Base-by-base conservation (phyloP, 257 asterid genomes). In the Primulina tabacum region DNA sequence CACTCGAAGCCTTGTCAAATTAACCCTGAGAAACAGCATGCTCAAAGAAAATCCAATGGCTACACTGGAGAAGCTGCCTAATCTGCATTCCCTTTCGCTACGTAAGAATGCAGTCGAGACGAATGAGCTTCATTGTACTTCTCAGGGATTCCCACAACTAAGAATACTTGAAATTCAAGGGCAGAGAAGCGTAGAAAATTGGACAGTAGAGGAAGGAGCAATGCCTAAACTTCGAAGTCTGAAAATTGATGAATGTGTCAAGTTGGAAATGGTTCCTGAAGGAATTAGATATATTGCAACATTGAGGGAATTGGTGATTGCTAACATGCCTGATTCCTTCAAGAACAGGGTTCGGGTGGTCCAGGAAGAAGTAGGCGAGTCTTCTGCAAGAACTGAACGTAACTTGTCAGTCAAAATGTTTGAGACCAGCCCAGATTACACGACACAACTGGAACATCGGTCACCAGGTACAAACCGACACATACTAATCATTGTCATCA, bases 41-140 rank as follows among this genome's bases (percentile, higher is more conserved):
- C 82, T 85, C 35, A 65, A 73, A 69, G 85, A 83, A 73, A 86
- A 85, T 68, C 88, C 90, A 35, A 79, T 85, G 83, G 29, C 70
- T 4, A 79, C 74, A 65, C 80, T 83, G 6, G 86, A 83, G 78
- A 79, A 79, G 65, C 79, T 83, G 58, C 85, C 79, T 24, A 64
- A 33, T 55, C 67, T 85, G 32, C 43, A 60, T 7, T 71, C 77
- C 11, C 50, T 83, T 67, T 64, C 69, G 26, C 71, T 85, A 40
- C 86, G 85, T 53, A 78, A 75, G 37, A 67, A 77, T 35, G 83
- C 73, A 3, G 81, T 77, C 28, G 78, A 61, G 50, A 86, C 83
- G 61, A 79, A 63, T 28, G 75, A 74, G 40, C 75, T 85, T 56
- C 68, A 72, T 32, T 80, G 87, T 68, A 72, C 83, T 47, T 2